These are phyloP conservation scores for Colletotrichum trifolii DNA, from an alignment of 2,329 filamentous ascomycete species.

Conservation along the genomic window DNA sequence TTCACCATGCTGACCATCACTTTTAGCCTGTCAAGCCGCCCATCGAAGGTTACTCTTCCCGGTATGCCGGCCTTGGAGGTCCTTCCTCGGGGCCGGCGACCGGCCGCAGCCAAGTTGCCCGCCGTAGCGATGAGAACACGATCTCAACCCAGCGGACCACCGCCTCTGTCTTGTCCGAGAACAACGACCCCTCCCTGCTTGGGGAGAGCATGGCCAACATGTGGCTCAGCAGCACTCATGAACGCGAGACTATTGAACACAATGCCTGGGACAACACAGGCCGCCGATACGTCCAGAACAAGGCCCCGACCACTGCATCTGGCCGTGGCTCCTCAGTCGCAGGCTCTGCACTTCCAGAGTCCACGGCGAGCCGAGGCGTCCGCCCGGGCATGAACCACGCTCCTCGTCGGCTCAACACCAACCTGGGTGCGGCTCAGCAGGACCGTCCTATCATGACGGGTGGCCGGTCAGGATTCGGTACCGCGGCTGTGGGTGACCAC, in stretches of 20 bases:
- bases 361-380: too few species aligned
- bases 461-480: conserved; percentile 2
- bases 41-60: conserved; percentile 6
- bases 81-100: conserved; percentile 1
- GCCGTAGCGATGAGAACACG: not conserved
- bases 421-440: too few species aligned
- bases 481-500: conserved; percentile 6
- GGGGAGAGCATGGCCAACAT: not conserved
- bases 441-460: too few species aligned
- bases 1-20: not conserved
- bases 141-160: not conserved
- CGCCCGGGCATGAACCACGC: too few species aligned
- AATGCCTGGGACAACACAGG: conserved; percentile 46
- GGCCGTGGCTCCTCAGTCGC: not conserved
- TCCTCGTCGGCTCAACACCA: too few species aligned
- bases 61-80: not conserved
- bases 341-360: too few species aligned
- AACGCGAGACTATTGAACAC: not conserved
- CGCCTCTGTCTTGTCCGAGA: not conserved
- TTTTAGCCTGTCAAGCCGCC: conserved; percentile 27
- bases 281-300: conserved; percentile 37
- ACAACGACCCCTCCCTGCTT: not conserved
- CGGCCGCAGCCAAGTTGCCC: not conserved
- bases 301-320: conserved; percentile 30
- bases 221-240: conserved; percentile 13